These are phyloP conservation scores for Phialophora macrospora DNA, from an alignment of 2,329 filamentous ascomycete genomes.

Conservation along the genomic window DNA sequence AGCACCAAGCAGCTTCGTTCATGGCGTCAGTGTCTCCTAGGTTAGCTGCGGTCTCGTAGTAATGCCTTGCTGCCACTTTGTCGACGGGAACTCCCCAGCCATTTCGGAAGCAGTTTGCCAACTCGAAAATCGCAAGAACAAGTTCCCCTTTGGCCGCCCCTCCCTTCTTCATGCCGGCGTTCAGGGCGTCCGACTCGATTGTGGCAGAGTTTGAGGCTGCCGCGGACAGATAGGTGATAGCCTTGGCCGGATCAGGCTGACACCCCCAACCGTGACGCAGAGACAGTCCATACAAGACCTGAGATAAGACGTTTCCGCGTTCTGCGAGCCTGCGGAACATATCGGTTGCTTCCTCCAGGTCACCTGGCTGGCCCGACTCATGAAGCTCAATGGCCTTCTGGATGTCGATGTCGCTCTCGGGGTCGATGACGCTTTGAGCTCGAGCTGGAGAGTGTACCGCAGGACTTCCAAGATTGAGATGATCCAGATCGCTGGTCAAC, in stretches of 20 bases:
- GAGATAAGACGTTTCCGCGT: slow-evolving; percentile 86
- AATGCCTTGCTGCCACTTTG: slow-evolving; percentile 80
- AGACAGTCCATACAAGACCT: slow-evolving; percentile 87
- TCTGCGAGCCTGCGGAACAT: slow-evolving; percentile 86
- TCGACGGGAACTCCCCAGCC: slow-evolving; percentile 92
- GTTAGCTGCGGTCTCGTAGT: slow-evolving; percentile 97
- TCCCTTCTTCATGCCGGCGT: slow-evolving; percentile 88
- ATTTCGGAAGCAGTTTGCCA: slow-evolving; percentile 77
- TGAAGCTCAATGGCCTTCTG: slow-evolving; percentile 95
- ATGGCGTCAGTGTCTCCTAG: slow-evolving; percentile 92
- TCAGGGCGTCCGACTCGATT: slow-evolving; percentile 82
- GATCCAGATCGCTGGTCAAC: slow-evolving; percentile 19
- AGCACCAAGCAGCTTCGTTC: slow-evolving; percentile 97
- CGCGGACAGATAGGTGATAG: slow-evolving; percentile 81
- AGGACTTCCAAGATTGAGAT: slow-evolving; percentile 19
- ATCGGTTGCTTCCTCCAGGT: slow-evolving; percentile 76
- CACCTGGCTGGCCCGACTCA: slow-evolving; percentile 83
- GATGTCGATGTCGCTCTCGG: slow-evolving; percentile 64
- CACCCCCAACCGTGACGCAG: slow-evolving; percentile 91
- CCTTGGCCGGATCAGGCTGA: slow-evolving; percentile 69
- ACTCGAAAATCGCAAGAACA: slow-evolving; percentile 92
- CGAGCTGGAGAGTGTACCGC: slow-evolving; percentile 23
- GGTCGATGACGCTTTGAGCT: slow-evolving; percentile 40
- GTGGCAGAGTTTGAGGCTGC: slow-evolving; percentile 89
- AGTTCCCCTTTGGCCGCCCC: slow-evolving; percentile 95